These are phyloP conservation scores for Megacollybia marginata DNA, from an alignment of 768 basidiomycete species.

Conservation along the genomic window DNA sequence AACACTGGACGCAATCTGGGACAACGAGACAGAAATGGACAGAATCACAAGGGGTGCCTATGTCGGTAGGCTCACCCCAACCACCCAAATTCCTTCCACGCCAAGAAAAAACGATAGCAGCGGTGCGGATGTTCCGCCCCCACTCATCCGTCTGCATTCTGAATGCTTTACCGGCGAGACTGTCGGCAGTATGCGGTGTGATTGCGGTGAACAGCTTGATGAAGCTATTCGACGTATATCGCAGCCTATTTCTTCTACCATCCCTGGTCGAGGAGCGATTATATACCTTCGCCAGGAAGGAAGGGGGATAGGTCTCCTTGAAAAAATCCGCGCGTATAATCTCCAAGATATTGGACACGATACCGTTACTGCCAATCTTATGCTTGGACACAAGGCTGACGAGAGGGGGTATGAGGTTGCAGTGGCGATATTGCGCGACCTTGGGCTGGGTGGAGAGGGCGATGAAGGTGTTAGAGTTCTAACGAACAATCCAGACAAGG, in stretches of 20 bases:
- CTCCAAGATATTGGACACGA: slow-evolving; percentile 97
- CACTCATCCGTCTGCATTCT: slow-evolving; percentile 92
- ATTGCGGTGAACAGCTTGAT: slow-evolving; percentile 97
- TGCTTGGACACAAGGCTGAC: slow-evolving; percentile 92
- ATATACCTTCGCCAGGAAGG: slow-evolving; percentile 97
- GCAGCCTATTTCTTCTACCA: slow-evolving; percentile 49
- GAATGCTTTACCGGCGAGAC: slow-evolving; percentile 99
- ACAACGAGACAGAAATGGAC: slow-evolving; percentile 87
- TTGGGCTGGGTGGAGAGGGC: slow-evolving; percentile 57
- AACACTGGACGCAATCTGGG: slow-evolving; percentile 82
- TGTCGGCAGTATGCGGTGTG: slow-evolving; percentile 95
- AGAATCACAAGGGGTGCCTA: slow-evolving; percentile 92
- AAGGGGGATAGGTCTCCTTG: slow-evolving; percentile 90
- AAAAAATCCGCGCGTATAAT: slow-evolving; percentile 96
- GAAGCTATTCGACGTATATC: slow-evolving; percentile 92
- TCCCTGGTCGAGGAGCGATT: slow-evolving; percentile 87
- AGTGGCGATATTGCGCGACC: slow-evolving; percentile 80
- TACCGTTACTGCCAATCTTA: slow-evolving; percentile 95
- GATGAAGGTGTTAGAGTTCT: slow-evolving; percentile 52
- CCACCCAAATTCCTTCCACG: slow-evolving; percentile 37
- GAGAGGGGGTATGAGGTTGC: slow-evolving; percentile 92
- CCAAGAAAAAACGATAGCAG: not conserved
- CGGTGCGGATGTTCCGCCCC: slow-evolving; percentile 45
- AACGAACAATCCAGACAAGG: slow-evolving; percentile 98
- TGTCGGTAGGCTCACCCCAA: slow-evolving; percentile 69